Conservation (phyloP, 129 eudicot species). For the Escallonia rubra region DNA sequence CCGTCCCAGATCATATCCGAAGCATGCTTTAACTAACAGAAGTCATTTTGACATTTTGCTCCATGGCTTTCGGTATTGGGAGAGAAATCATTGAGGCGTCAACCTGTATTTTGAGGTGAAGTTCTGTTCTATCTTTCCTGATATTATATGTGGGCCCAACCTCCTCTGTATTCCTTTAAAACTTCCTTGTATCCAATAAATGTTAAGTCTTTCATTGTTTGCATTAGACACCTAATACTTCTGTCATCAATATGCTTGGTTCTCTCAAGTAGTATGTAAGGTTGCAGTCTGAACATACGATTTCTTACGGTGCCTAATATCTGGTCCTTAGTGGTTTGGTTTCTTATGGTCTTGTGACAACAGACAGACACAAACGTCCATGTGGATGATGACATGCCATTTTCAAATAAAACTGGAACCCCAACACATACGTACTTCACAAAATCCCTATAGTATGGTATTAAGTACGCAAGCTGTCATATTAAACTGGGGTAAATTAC, state of each 20-base stretch:
- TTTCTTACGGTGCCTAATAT: too few species aligned
- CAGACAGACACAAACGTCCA: too few species aligned
- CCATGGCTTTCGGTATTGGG: background rate
- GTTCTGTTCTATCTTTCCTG: background rate
- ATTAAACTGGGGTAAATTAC: too few species aligned
- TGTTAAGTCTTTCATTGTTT: background rate
- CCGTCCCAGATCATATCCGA: constrained; percentile 45
- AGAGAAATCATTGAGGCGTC: background rate
- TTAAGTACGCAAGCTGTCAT: too few species aligned
- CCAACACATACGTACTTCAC: too few species aligned
- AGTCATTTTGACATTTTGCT: constrained; percentile 17
- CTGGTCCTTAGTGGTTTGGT: too few species aligned
- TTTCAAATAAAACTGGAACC: too few species aligned
- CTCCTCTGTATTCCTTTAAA: background rate
- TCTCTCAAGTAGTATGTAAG: too few species aligned
- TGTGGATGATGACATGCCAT: too few species aligned
- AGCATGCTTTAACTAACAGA: constrained; percentile 41
- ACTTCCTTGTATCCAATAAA: background rate
- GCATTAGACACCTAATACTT: background rate
- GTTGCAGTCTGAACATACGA: too few species aligned
- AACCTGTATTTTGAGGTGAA: background rate
- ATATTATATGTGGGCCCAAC: background rate
- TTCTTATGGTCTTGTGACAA: too few species aligned
- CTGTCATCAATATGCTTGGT: background rate
- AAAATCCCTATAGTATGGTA: too few species aligned